Evolutionary conservation across 192 early-diverging fungal species (phyloP), one percentile per base, ranked within the genome.

Genomic region (Podochytrium sp.): DNA sequence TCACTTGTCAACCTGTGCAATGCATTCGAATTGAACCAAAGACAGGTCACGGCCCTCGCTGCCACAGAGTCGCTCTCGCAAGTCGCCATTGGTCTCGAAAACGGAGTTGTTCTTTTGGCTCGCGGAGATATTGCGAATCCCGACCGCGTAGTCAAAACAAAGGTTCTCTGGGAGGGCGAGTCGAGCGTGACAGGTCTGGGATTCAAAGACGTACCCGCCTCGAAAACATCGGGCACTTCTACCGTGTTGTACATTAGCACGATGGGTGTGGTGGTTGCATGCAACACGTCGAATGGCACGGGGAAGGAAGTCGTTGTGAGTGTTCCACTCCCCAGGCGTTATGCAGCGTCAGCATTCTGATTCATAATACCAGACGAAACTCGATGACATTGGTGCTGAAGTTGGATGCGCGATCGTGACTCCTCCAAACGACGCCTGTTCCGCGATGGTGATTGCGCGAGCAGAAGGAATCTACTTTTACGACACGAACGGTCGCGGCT

Each of bases 401-500:
- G 77, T 92, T 2, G 90, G 90, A 12, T 94, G 91, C 71, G 87
- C 92, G 20, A 82, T 92, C 3, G 84, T 89, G 80, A 92, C 80
- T 27, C 74, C 76, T 18, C 74, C 85, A 42, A 91, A 94, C 10
- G 64, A 66, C 33, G 18, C 56, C 64, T 29, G 72, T 81, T 6
- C 90, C 90, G 62, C 93, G 94, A 90, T 97, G 74, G 89, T 93
- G 37, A 84, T 97, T 37, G 95, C 90, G 20, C 80, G 93, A n/a
- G 90, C 94, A 56, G 95, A 96, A 79, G 92, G 93, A 10, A 91
- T 98, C 2, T 96, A 94, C 77, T 93, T 95, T 52, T 99, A 96
- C 77, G 93, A 88, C 51, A 77, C 88, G 0, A 93, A 95, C n/a
- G 97, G 97, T 10, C 86, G 94, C 34, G 95, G 95, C 2, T 91